These are phyloP conservation scores for Pythium phragmitis DNA, from an alignment of 352 stramenopile species.

Conservation along the genomic window DNA sequence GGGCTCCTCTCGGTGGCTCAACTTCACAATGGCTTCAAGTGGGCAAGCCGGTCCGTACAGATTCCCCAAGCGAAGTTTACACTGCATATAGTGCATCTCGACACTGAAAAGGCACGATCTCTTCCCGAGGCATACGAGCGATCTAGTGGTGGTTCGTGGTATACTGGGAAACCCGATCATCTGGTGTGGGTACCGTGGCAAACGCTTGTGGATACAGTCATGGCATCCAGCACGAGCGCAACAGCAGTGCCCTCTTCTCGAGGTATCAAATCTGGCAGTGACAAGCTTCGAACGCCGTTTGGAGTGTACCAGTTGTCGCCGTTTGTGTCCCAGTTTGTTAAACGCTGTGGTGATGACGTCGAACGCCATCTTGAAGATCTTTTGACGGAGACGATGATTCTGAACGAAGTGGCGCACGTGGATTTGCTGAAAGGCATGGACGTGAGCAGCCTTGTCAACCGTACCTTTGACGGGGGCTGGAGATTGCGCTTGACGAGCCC, in stretches of 20 bases:
- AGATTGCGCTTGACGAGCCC: constrained; percentile 1
- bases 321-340: background rate
- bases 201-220: constrained; percentile 4
- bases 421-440: background rate
- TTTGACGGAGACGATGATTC: constrained; percentile 2
- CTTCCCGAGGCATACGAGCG: constrained; percentile 9
- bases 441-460: background rate
- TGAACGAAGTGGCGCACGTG: constrained; percentile 9
- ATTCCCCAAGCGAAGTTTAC: constrained; percentile 5
- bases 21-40: background rate
- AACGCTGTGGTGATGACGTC: background rate
- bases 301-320: constrained; percentile 1
- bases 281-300: background rate
- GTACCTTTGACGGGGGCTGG: background rate
- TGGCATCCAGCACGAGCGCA: no score
- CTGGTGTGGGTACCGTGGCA: constrained; percentile 24
- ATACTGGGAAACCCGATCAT: constrained; percentile 11
- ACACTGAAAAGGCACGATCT: background rate
- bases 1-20: constrained; percentile 9
- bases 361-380: constrained; percentile 7
- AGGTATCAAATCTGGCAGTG: background rate
- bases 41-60: background rate
- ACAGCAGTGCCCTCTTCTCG: background rate
- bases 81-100: constrained; percentile 16
- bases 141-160: background rate